Evolutionary conservation across 192 early-diverging fungal species (phyloP), one percentile per base, ranked within the genome.

Genomic region (Coemansia sp.): DNA sequence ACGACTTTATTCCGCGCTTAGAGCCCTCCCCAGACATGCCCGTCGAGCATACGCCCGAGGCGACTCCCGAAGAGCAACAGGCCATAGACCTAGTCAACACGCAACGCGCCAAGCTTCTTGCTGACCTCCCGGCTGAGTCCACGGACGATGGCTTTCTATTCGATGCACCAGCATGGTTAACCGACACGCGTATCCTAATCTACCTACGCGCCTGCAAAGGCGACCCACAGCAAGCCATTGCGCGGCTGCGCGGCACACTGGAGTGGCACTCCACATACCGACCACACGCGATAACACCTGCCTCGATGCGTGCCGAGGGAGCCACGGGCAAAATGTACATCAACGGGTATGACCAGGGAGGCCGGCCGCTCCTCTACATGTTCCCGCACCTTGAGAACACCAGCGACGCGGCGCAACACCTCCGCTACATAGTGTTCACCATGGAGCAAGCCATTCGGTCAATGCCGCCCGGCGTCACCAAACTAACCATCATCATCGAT

Each of bases 291-390:
- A 90, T 94, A 38, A 86, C 89, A 9, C 82, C 90, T 6, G 86
- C 89, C 8, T 82, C 85, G 37, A 86, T 97, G 74, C 86, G 85
- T 48, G 68, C 74, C 41, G 94, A 95, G 85, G 86, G 87, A 9
- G 75, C 86, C 1, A 88, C 89, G 0, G 96, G 94, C 45, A 96
- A 96, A 82, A 77, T 88, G 73, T 90, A 91, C 67, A 74, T 93
- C 34, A 88, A 88, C 71, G 95, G 95, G 31, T 94, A 90, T 68
- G 91, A 93, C 68, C 82, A 74, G 44, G 63, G 74, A 17, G 92
- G 92, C 0, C 83, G 90, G 4, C 91, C 93, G 14, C 61, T 92
- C n/a, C 67, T 90, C 36, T 91, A 89, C 72, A 89, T 95, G 86
- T 85, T 84, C 66, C 90, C 90, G 38, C 84, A 89, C 25, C 74